Conservation (phyloP, 2,329 filamentous ascomycete species). For the Penicillium occitanis region DNA sequence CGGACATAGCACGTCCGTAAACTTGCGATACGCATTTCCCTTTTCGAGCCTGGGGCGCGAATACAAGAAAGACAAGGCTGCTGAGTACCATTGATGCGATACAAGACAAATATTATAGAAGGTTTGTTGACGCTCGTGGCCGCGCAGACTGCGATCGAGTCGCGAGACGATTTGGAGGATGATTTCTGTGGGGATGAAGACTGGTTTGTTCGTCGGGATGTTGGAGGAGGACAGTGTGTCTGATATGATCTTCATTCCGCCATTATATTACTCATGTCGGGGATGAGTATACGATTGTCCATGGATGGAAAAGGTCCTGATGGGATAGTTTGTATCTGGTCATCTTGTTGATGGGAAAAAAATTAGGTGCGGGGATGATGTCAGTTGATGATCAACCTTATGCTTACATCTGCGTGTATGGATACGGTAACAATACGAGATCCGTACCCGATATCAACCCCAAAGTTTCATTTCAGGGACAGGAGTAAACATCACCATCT, state of each 20-base stretch:
- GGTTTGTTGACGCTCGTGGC: slow-evolving; percentile 42
- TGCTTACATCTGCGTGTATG: neutral
- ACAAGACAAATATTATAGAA: slow-evolving; percentile 55
- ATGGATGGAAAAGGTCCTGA: neutral
- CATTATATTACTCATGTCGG: slow-evolving; percentile 18
- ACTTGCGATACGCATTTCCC: slow-evolving; percentile 54
- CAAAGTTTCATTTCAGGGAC: neutral
- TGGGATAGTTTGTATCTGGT: neutral
- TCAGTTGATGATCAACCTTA: slow-evolving; percentile 8
- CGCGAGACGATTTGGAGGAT: slow-evolving; percentile 18
- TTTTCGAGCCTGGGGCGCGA: slow-evolving; percentile 49
- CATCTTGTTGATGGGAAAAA: neutral
- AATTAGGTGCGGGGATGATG: slow-evolving; percentile 16
- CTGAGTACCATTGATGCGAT: slow-evolving; percentile 58
- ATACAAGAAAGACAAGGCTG: slow-evolving; percentile 55
- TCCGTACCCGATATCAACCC: neutral
- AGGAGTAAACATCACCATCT: neutral
- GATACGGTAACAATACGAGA: neutral
- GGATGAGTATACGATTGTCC: neutral
- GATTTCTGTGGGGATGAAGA: slow-evolving; percentile 21
- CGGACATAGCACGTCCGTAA: slow-evolving; percentile 57
- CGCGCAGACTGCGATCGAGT: slow-evolving; percentile 20
- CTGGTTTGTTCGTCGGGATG: neutral
- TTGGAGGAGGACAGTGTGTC: slow-evolving; percentile 9
- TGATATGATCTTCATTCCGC: slow-evolving; percentile 18